Evolutionary conservation across 2,329 filamentous ascomycete species (phyloP).

Genomic region (Pseudocercospora musae): DNA sequence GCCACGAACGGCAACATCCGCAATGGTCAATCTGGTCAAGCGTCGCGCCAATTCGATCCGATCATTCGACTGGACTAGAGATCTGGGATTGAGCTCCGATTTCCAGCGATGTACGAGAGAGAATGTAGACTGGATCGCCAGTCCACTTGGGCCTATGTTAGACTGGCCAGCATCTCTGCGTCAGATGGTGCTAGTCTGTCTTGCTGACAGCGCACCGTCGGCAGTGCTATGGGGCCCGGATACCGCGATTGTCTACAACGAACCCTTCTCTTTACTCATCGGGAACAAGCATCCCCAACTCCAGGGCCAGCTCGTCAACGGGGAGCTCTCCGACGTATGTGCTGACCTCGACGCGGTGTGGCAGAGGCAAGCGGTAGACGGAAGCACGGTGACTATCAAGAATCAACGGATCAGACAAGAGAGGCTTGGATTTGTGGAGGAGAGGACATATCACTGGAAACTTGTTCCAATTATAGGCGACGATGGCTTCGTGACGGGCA

Average conservation of each 20-base stretch:
- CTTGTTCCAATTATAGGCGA: slow-evolving; percentile 20
- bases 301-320: slow-evolving; percentile 15
- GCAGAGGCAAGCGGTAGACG: slow-evolving; percentile 10
- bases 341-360: slow-evolving; percentile 13
- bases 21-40: slow-evolving; percentile 12
- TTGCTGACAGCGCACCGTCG: slow-evolving; percentile 16
- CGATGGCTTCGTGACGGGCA: slow-evolving; percentile 15
- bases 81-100: slow-evolving; percentile 7
- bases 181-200: slow-evolving; percentile 15
- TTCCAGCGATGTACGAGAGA: slow-evolving; percentile 19
- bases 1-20: background rate
- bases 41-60: slow-evolving; percentile 12
- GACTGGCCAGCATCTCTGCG: slow-evolving; percentile 17
- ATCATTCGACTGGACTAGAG: slow-evolving; percentile 19
- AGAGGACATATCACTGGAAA: slow-evolving; percentile 19
- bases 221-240: slow-evolving; percentile 14
- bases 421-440: slow-evolving; percentile 22
- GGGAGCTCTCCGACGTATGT: slow-evolving; percentile 14
- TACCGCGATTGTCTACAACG: slow-evolving; percentile 24
- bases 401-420: slow-evolving; percentile 20
- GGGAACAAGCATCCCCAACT: slow-evolving; percentile 16
- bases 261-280: slow-evolving; percentile 19
- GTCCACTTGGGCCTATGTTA: slow-evolving; percentile 17
- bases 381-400: slow-evolving; percentile 9
- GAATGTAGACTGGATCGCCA: slow-evolving; percentile 20